Conservation (phyloP, 1,284 basidiomycete genomes). For the Psilocybe mexicana region DNA sequence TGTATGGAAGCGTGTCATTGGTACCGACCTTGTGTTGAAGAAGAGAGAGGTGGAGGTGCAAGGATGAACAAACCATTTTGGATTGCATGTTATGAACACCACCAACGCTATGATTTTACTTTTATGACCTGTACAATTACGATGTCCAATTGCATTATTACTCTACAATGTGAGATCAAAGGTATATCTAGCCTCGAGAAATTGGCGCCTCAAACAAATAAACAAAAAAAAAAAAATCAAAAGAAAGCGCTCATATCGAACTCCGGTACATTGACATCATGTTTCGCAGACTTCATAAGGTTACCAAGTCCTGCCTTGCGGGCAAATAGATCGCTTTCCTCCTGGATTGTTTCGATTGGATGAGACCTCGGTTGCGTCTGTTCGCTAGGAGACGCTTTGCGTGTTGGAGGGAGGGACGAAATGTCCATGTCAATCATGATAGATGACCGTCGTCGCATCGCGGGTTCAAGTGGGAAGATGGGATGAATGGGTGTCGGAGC, state of each 20-base stretch:
- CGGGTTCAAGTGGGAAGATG: conserved; percentile 53
- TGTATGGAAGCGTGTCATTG: conserved; percentile 87
- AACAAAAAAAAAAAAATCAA: conserved; percentile 21
- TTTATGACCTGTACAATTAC: conserved; percentile 12
- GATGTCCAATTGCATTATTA: conserved; percentile 4
- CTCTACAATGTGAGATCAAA: not conserved
- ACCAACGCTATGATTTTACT: not conserved
- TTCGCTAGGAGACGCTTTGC: conserved; percentile 49
- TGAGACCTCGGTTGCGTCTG: conserved; percentile 21
- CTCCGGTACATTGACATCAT: conserved; percentile 82
- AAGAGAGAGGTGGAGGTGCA: conserved; percentile 76
- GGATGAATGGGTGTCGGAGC: conserved; percentile 31
- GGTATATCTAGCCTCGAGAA: too few relatives aligned
- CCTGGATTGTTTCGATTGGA: conserved; percentile 33
- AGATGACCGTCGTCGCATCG: conserved; percentile 60
- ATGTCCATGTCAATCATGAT: conserved; percentile 89
- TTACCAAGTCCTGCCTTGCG: conserved; percentile 78
- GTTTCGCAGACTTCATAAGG: conserved; percentile 86
- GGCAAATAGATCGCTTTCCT: conserved; percentile 58
- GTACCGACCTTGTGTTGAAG: conserved; percentile 77
- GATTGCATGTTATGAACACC: not conserved
- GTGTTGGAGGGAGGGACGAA: conserved; percentile 60
- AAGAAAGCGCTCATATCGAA: conserved; percentile 83
- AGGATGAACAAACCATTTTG: conserved; percentile 37
- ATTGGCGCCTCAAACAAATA: too few relatives aligned